A percentile compares a stretch with the other conserved stretches of the same genome.
Conservation (phyloP, 306 rosid genomes). For the Begonia loranthoides region DNA sequence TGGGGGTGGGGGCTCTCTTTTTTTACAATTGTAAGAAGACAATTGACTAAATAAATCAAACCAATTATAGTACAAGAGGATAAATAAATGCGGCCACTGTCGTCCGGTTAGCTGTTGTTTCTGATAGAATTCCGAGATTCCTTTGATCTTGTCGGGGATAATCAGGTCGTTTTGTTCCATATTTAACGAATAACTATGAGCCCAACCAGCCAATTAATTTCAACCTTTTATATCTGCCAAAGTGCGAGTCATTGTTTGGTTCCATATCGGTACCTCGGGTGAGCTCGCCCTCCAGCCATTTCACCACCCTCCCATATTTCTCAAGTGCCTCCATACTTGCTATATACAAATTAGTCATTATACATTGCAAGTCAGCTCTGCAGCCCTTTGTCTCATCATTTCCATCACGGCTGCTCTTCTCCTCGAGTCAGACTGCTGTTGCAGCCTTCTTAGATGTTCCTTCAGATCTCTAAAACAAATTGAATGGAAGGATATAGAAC, state of each 20-base stretch:
- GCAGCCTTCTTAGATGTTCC: conserved; percentile 88
- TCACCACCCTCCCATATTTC: no score
- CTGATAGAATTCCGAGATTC: conserved; percentile 15
- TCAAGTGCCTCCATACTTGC: conserved; percentile 9
- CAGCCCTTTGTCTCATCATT: conserved; percentile 99
- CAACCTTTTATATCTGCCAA: conserved; percentile 6
- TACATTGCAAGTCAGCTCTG: conserved; percentile 55
- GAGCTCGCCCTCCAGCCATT: no score
- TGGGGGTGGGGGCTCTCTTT: no score
- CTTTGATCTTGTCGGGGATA: conserved; percentile 17
- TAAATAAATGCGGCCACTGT: conserved; percentile 40
- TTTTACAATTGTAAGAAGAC: conserved; percentile 24
- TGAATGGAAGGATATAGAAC: neutral
- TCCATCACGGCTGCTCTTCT: conserved; percentile 98
- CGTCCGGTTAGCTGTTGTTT: conserved; percentile 24
- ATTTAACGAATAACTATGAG: conserved; percentile 11
- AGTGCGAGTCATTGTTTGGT: conserved; percentile 11
- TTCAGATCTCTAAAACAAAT: conserved; percentile 54
- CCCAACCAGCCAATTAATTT: conserved; percentile 14
- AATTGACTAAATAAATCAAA: conserved; percentile 17
- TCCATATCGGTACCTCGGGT: neutral
- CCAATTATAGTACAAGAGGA: conserved; percentile 34
- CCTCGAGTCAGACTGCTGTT: conserved; percentile 92
- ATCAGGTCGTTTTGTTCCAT: conserved; percentile 14
- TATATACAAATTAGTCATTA: conserved; percentile 34